phyloP scores from a whole-genome alignment of 306 rosid genomes.

The Cicer cuneatum region DNA sequence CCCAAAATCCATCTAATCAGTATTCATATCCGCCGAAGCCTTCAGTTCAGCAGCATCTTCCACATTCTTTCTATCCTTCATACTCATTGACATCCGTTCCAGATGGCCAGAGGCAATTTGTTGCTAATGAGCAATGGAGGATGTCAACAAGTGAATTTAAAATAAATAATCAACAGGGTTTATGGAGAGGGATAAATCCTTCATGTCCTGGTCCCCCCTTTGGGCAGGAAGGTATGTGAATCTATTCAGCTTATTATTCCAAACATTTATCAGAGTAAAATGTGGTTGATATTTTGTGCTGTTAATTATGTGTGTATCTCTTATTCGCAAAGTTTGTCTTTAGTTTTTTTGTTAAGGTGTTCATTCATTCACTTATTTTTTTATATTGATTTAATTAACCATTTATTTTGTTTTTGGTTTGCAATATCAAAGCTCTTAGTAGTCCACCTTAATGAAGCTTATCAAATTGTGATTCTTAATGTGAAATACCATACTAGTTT shows the following conservation, averaged over 20 bases:
- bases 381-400: not conserved
- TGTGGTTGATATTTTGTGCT: slow-evolving; percentile 6
- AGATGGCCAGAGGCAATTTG: slow-evolving; percentile 81
- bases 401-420: not conserved
- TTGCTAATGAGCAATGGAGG: slow-evolving; percentile 84
- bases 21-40: slow-evolving; percentile 75
- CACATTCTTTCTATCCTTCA: slow-evolving; percentile 71
- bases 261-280: not conserved
- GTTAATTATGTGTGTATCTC: not conserved
- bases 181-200: slow-evolving; percentile 79
- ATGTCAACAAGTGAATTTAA: slow-evolving; percentile 52
- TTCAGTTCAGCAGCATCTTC: slow-evolving; percentile 73
- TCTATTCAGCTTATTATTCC: slow-evolving; percentile 6
- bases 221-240: slow-evolving; percentile 77
- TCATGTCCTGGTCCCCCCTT: slow-evolving; percentile 73
- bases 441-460: not conserved
- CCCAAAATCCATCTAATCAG: slow-evolving; percentile 78
- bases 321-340: slow-evolving; percentile 11
- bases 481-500: not conserved
- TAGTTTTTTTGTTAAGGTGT: not conserved
- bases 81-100: slow-evolving; percentile 70
- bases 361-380: not conserved
- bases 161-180: slow-evolving; percentile 66
- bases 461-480: not conserved
- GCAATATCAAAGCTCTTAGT: not conserved